Evolutionary conservation across 306 rosid genomes (phyloP).

Genomic region (Abrus pulchellus): DNA sequence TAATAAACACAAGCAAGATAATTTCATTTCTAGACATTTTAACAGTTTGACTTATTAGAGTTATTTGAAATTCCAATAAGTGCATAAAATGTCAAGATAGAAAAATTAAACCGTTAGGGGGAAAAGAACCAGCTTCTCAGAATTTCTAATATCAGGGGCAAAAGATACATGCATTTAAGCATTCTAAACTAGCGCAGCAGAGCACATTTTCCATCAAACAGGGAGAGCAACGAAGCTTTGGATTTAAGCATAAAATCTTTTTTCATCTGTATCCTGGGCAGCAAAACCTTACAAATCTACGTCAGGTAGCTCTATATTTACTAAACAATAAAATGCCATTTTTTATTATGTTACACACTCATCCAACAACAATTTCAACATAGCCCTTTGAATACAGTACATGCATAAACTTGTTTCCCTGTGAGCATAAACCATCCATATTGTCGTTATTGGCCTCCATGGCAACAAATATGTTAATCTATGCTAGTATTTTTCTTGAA

Average conservation of each 20-base stretch:
- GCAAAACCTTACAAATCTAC: background rate
- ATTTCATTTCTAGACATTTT: slow-evolving; percentile 5
- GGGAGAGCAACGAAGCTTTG: background rate
- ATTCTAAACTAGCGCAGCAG: slow-evolving; percentile 1
- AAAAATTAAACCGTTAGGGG: background rate
- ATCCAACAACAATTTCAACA: slow-evolving; percentile 12
- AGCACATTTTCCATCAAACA: background rate
- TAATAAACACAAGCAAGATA: slow-evolving; percentile 37
- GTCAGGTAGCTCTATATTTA: background rate
- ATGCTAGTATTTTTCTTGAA: background rate
- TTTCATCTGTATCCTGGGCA: background rate
- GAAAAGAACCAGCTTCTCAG: background rate
- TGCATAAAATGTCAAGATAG: slow-evolving; percentile 19
- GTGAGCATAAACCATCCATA: background rate
- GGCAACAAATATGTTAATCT: slow-evolving; percentile 3
- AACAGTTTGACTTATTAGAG: slow-evolving; percentile 20
- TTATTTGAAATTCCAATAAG: background rate
- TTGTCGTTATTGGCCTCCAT: background rate
- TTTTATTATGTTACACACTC: background rate
- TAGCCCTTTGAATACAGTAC: background rate
- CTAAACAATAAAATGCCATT: background rate
- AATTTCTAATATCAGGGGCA: background rate
- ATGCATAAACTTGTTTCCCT: background rate
- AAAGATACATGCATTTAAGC: background rate
- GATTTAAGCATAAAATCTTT: slow-evolving; percentile 5